Conservation (phyloP, 2,329 filamentous ascomycete genomes). For the Colletotrichum simmondsii region DNA sequence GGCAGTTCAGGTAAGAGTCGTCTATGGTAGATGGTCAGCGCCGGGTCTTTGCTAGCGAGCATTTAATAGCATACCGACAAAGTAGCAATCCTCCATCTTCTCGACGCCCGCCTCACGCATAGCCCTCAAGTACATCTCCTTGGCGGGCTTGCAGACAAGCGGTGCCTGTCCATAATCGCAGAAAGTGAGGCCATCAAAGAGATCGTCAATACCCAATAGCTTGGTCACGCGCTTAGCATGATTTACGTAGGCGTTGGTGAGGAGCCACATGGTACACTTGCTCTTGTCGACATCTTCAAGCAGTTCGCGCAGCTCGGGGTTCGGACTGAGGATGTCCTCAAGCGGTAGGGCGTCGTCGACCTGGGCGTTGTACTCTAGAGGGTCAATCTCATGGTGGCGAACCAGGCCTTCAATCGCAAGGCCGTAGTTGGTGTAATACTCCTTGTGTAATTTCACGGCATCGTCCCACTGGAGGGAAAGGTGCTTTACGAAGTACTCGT, state of each 20-base stretch:
- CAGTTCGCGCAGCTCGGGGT: constrained; percentile 78
- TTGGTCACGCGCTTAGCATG: constrained; percentile 86
- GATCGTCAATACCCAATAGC: constrained; percentile 83
- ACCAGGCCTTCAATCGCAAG: constrained; percentile 97
- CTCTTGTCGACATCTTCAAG: constrained; percentile 84
- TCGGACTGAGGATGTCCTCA: constrained; percentile 83
- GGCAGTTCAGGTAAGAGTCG: constrained; percentile 87
- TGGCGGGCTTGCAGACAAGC: constrained; percentile 88
- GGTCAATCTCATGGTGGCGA: constrained; percentile 93
- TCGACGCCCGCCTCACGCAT: constrained; percentile 85
- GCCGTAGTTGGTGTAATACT: constrained; percentile 96
- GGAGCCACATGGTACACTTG: constrained; percentile 91
- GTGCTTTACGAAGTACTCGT: constrained; percentile 72
- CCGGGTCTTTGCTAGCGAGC: neutral
- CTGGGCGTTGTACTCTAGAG: constrained; percentile 91
- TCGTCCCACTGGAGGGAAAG: constrained; percentile 80
- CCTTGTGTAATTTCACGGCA: constrained; percentile 85
- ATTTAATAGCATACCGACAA: constrained; percentile 79
- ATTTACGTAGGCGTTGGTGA: constrained; percentile 95
- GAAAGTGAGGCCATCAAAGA: constrained; percentile 95
- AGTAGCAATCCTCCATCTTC: constrained; percentile 81
- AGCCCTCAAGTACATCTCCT: constrained; percentile 86
- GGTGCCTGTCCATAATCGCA: constrained; percentile 84
- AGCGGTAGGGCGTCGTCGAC: constrained; percentile 95
- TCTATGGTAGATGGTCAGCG: constrained; percentile 61